phyloP scores from a whole-genome alignment of 371 early-diverging fungal species.

The Rhizopus sp. region DNA sequence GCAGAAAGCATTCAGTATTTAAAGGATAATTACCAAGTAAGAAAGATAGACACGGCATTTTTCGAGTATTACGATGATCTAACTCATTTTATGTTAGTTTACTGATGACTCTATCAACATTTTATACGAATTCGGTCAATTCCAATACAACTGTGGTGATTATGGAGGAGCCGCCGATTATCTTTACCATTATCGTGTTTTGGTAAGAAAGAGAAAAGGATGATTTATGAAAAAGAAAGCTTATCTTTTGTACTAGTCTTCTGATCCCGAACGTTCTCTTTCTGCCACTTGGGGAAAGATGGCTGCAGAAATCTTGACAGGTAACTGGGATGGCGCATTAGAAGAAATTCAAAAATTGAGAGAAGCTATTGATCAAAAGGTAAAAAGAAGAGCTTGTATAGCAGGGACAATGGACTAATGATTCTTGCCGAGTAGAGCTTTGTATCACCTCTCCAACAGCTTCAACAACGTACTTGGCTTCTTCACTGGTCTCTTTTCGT shows the following conservation, averaged over 20 bases:
- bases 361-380: slow-evolving; percentile 83
- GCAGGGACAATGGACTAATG: neutral
- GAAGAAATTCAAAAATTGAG: slow-evolving; percentile 85
- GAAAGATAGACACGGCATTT: neutral
- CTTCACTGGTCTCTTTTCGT: slow-evolving; percentile 97
- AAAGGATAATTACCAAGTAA: slow-evolving; percentile 80
- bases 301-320: slow-evolving; percentile 91
- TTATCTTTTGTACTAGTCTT: slow-evolving; percentile 55
- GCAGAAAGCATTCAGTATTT: slow-evolving; percentile 82
- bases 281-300: slow-evolving; percentile 96
- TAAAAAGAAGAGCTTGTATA: slow-evolving; percentile 11
- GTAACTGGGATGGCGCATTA: slow-evolving; percentile 91
- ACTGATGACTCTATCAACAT: slow-evolving; percentile 81
- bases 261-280: slow-evolving; percentile 77
- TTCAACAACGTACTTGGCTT: slow-evolving; percentile 91
- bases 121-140: slow-evolving; percentile 85
- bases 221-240: neutral
- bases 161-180: slow-evolving; percentile 91
- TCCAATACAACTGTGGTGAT: slow-evolving; percentile 91
- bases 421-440: slow-evolving; percentile 42
- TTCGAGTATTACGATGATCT: neutral
- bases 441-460: slow-evolving; percentile 77
- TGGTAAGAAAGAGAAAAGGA: slow-evolving; percentile 51
- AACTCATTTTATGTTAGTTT: slow-evolving; percentile 52
- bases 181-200: slow-evolving; percentile 89